Evolutionary conservation across 208 protist species (phyloP).

Genomic region (Leishmania turanica): DNA sequence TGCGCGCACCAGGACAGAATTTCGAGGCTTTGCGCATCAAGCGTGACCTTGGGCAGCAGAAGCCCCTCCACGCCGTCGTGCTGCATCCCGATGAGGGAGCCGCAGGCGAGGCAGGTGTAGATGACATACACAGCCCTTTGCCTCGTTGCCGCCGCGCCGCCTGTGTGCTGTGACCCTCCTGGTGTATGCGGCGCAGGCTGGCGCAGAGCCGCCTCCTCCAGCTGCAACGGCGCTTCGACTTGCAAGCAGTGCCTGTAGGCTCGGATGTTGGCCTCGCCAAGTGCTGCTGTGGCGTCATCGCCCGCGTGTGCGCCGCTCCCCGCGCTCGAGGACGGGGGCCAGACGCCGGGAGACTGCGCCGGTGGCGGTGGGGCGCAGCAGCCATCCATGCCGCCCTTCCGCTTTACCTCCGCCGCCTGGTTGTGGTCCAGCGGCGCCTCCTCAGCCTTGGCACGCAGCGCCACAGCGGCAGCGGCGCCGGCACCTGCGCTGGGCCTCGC

Average conservation of each 20-base stretch:
- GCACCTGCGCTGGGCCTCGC: conserved; percentile 4
- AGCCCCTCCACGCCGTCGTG: conserved; percentile 67
- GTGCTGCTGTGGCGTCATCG: neutral
- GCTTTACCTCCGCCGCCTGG: neutral
- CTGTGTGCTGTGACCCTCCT: neutral
- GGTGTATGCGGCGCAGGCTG: neutral
- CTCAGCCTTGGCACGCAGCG: conserved; percentile 8
- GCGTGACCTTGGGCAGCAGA: conserved; percentile 52
- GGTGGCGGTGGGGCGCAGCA: neutral
- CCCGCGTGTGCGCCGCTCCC: neutral
- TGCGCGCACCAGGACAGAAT: conserved; percentile 60
- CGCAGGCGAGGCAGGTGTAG: conserved; percentile 73
- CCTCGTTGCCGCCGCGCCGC: neutral
- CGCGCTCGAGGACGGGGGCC: neutral
- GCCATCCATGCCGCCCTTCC: neutral
- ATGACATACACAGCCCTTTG: conserved; percentile 25
- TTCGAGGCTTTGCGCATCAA: conserved; percentile 49
- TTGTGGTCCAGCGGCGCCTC: neutral
- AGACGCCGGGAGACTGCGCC: neutral
- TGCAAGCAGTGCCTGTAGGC: conserved; percentile 10
- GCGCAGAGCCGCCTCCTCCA: conserved; percentile 3
- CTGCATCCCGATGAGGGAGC: conserved; percentile 50
- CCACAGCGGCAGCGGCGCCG: conserved; percentile 26
- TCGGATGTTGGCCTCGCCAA: conserved; percentile 8
- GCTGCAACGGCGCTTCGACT: neutral